Evolutionary conservation across 805 yeast genomes (phyloP), one percentile per base, ranked within the genome.

Genomic region (Candida palmyrensis): DNA sequence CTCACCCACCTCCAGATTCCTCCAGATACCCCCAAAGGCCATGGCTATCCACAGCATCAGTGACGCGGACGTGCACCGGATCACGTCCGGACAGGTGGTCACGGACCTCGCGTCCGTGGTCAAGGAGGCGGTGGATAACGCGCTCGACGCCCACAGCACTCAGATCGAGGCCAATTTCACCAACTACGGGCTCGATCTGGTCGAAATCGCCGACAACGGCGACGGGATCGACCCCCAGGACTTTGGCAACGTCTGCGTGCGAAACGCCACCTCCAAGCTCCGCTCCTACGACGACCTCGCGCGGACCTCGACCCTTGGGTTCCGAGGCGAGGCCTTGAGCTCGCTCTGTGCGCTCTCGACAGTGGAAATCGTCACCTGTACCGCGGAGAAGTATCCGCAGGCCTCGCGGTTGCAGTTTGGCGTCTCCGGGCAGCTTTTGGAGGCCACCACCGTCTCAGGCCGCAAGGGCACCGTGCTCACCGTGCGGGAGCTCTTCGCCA

Each of bases 21-120:
- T 21, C 10, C 13, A 10, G 10, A 12, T 12, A 12, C 28, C 10
- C 28, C 13, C 10, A 12, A 10, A 27, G 12, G 12, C 6, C 15
- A 30, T 30, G 28, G 7, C 10, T 9, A 24, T 30, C 13, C 28
- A 18, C 11, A 22, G 5, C 25, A 30, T 30, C 4, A 13, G 26
- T n/a, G 9, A 13, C 1, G 44, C 47, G 7, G 95, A 89, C 44
- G 69, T 88, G 5, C 85, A 83, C 43, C 66, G 71, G 38, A 76
- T 90, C 37, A 87, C 96, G 0, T 86, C 97, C 0, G 96, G 96
- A 0, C 98, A 92, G 54, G 97, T 92, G 10, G 83, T 92, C 9
- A 73, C 79, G 4, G 95, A 85, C 45, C 57, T 92, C 27, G 66
- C 75, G 0, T 77, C 90, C 0, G 82, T 85, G 0, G 78, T 82